phyloP scores from a whole-genome alignment of 352 stramenopile species.

The Phytophthora ohioensis region DNA sequence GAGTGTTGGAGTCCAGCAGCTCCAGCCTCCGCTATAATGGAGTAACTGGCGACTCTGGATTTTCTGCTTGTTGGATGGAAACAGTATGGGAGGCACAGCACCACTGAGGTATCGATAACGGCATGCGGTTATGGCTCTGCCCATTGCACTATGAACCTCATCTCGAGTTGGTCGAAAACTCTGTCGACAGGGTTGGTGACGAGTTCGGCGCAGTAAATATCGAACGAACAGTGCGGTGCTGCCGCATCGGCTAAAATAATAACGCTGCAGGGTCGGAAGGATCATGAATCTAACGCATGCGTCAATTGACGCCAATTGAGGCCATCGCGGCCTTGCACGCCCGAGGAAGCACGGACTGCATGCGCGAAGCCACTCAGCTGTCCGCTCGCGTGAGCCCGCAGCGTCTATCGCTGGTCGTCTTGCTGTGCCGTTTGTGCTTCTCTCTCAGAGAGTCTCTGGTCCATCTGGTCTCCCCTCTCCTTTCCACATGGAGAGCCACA shows the following conservation, averaged over 20 bases:
- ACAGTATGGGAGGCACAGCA: neutral
- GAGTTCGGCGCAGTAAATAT: neutral
- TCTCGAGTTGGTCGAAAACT: neutral
- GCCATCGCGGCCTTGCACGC: slow-evolving; percentile 3
- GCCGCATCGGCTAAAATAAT: neutral
- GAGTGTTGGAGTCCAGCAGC: neutral
- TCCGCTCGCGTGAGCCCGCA: slow-evolving; percentile 14
- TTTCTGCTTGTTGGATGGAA: slow-evolving; percentile 10
- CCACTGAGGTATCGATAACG: neutral
- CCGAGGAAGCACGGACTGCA: slow-evolving; percentile 5
- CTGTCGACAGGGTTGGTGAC: slow-evolving; percentile 13
- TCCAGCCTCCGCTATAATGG: neutral
- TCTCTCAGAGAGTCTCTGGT: slow-evolving; percentile 1
- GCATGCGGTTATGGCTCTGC: neutral
- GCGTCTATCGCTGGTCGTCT: slow-evolving; percentile 31
- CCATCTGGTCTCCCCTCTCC: slow-evolving; percentile 33
- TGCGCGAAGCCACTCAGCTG: slow-evolving; percentile 27
- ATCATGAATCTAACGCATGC: slow-evolving; percentile 1
- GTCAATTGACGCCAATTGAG: slow-evolving; percentile 2
- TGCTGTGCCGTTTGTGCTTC: slow-evolving; percentile 12
- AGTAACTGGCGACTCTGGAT: slow-evolving; percentile 17
- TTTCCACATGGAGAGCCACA: slow-evolving; percentile 15
- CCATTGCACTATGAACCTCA: neutral
- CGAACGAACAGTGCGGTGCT: slow-evolving; percentile 5
- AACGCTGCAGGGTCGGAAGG: slow-evolving; percentile 8